Evolutionary conservation across 2,329 filamentous ascomycete species (phyloP).

Genomic region (Pseudonectria buxi): DNA sequence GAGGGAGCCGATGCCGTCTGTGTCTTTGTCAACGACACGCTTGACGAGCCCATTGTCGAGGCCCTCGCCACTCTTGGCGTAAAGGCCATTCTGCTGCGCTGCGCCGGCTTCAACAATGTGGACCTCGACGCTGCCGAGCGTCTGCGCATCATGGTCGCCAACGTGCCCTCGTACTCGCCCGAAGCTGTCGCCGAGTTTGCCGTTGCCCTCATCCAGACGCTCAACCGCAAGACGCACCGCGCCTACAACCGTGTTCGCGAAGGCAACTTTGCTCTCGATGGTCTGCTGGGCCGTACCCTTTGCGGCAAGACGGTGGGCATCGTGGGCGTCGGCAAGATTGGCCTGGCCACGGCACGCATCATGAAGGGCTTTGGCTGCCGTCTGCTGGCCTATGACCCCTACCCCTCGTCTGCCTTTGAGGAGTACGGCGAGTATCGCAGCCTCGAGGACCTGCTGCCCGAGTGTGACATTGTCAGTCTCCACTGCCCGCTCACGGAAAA

Average conservation of each 20-base stretch:
- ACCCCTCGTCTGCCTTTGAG: slow-evolving; percentile 40
- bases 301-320: slow-evolving; percentile 60
- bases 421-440: slow-evolving; percentile 44
- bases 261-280: slow-evolving; percentile 61
- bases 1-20: slow-evolving; percentile 51
- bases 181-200: slow-evolving; percentile 65
- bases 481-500: slow-evolving; percentile 58
- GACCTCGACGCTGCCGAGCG: slow-evolving; percentile 49
- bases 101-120: slow-evolving; percentile 63
- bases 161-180: slow-evolving; percentile 62
- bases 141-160: slow-evolving; percentile 54
- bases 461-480: slow-evolving; percentile 56
- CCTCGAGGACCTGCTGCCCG: slow-evolving; percentile 47
- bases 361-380: slow-evolving; percentile 59
- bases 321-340: slow-evolving; percentile 59
- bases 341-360: slow-evolving; percentile 54
- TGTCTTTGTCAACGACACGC: slow-evolving; percentile 61
- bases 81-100: slow-evolving; percentile 55
- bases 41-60: slow-evolving; percentile 44
- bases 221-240: slow-evolving; percentile 61
- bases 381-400: slow-evolving; percentile 56
- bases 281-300: slow-evolving; percentile 55
- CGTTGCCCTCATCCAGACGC: slow-evolving; percentile 59
- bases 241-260: slow-evolving; percentile 63
- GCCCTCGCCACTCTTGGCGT: slow-evolving; percentile 44